A percentile compares a stretch with the other conserved stretches of the same genome.
Conservation (phyloP, 371 early-diverging fungal genomes). For the Thermomucor indicae-seudaticae region DNA sequence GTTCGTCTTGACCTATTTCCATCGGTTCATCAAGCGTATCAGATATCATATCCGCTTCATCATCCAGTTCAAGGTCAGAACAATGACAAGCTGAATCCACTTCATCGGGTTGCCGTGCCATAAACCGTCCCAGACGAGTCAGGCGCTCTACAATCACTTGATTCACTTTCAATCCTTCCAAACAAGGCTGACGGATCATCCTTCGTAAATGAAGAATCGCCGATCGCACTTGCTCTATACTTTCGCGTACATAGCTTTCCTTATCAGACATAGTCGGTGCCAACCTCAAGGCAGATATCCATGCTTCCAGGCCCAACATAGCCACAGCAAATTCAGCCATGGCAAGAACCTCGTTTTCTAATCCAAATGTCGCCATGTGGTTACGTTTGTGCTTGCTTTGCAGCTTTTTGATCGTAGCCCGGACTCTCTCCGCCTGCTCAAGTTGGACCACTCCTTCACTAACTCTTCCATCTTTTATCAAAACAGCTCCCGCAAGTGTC, state of each 20-base stretch:
- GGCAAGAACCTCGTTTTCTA: slow-evolving; percentile 27
- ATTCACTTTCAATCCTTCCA: slow-evolving; percentile 8
- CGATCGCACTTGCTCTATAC: slow-evolving; percentile 12
- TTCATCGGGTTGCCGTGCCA: slow-evolving; percentile 23
- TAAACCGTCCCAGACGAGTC: slow-evolving; percentile 20
- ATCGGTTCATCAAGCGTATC: slow-evolving; percentile 1
- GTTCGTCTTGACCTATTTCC: slow-evolving; percentile 7
- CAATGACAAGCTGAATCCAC: slow-evolving; percentile 29
- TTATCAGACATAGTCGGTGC: not conserved
- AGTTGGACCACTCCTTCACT: slow-evolving; percentile 23
- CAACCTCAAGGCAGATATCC: slow-evolving; percentile 26
- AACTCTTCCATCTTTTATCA: slow-evolving; percentile 16
- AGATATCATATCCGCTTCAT: not conserved
- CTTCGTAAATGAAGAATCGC: slow-evolving; percentile 21
- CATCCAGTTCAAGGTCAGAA: slow-evolving; percentile 17
- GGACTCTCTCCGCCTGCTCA: slow-evolving; percentile 14
- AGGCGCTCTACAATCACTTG: slow-evolving; percentile 25
- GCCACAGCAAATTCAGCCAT: slow-evolving; percentile 35
- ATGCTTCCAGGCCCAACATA: slow-evolving; percentile 31
- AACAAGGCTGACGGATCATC: slow-evolving; percentile 22
- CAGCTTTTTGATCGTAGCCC: slow-evolving; percentile 7
- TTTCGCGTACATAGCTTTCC: not conserved
- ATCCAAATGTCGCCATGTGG: not conserved
- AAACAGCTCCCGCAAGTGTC: slow-evolving; percentile 20
- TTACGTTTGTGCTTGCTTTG: slow-evolving; percentile 1